Conservation (phyloP, 257 asterid genomes). For the Thymus mandschuricus region DNA sequence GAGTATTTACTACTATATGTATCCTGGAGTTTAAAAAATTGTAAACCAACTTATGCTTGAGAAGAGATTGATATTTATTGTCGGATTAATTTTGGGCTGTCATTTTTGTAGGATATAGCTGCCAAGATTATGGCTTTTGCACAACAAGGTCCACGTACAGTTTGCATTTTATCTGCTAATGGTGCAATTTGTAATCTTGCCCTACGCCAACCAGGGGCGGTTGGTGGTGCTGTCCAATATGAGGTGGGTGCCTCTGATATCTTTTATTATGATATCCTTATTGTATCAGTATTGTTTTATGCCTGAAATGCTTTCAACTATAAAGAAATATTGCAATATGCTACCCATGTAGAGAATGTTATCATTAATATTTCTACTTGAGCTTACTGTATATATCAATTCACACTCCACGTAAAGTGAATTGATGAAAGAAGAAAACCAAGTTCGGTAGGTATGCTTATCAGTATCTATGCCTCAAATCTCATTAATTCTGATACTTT, state of each 20-base stretch:
- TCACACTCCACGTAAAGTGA: neutral
- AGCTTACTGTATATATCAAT: neutral
- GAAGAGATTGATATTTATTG: neutral
- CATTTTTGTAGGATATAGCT: constrained; percentile 67
- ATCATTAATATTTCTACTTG: constrained; percentile 6
- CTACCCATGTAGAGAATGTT: neutral
- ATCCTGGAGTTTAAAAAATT: neutral
- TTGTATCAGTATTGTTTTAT: neutral
- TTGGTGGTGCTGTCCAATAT: constrained; percentile 67
- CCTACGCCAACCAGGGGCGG: constrained; percentile 64
- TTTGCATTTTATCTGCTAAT: constrained; percentile 75
- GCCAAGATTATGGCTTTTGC: constrained; percentile 70
- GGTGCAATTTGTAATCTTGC: constrained; percentile 74
- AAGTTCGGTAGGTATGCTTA: neutral
- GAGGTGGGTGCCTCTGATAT: constrained; percentile 54
- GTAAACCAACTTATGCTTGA: neutral
- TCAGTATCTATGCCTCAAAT: neutral
- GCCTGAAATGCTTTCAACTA: neutral
- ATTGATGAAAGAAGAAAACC: neutral
- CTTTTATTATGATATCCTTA: constrained; percentile 12
- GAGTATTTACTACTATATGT: neutral
- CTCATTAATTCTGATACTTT: neutral
- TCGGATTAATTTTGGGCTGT: constrained; percentile 22
- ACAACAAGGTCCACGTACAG: constrained; percentile 85
- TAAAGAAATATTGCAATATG: neutral